A percentile compares a stretch with the other conserved stretches of the same genome.
These are phyloP conservation scores for Colletotrichum chrysophilum DNA, from an alignment of 2,329 filamentous ascomycete species.

Conservation along the genomic window DNA sequence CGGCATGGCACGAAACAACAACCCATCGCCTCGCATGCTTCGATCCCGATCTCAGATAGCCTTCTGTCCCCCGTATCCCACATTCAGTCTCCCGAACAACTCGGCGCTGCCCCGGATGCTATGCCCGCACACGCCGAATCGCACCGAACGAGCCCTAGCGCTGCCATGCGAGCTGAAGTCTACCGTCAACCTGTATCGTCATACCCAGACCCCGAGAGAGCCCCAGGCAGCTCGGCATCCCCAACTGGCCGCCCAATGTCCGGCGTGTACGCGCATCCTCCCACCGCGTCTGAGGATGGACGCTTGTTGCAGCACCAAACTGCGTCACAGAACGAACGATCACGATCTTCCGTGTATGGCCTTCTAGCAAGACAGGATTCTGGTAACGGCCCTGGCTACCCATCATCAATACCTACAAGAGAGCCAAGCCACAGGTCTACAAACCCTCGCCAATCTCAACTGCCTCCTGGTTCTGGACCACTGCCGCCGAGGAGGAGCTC, in stretches of 20 bases:
- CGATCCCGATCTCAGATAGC: conserved; percentile 1
- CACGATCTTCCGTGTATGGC: conserved; percentile 61
- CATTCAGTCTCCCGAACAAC: not conserved
- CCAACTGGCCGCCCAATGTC: conserved; percentile 12
- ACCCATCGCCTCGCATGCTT: not conserved
- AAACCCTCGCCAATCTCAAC: conserved; percentile 59
- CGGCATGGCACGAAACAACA: not conserved
- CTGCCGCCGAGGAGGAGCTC: conserved; percentile 80
- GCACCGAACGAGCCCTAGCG: conserved; percentile 10
- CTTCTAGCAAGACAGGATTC: conserved; percentile 66
- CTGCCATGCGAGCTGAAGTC: conserved; percentile 8
- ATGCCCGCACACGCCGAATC: conserved; percentile 30
- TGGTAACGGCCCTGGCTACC: conserved; percentile 63
- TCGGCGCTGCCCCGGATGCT: conserved; percentile 25
- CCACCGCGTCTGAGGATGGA: conserved; percentile 17
- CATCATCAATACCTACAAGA: conserved; percentile 63
- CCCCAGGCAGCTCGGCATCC: not conserved
- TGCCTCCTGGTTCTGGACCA: conserved; percentile 60
- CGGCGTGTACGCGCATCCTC: conserved; percentile 27
- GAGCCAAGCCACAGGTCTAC: conserved; percentile 75
- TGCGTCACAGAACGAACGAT: conserved; percentile 62
- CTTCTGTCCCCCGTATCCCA: not conserved
- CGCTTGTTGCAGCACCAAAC: conserved; percentile 47
- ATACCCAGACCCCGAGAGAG: conserved; percentile 7
- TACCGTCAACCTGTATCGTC: conserved; percentile 10